phyloP scores from a whole-genome alignment of 805 yeast genomes.

The Brettanomyces bruxellensis region DNA sequence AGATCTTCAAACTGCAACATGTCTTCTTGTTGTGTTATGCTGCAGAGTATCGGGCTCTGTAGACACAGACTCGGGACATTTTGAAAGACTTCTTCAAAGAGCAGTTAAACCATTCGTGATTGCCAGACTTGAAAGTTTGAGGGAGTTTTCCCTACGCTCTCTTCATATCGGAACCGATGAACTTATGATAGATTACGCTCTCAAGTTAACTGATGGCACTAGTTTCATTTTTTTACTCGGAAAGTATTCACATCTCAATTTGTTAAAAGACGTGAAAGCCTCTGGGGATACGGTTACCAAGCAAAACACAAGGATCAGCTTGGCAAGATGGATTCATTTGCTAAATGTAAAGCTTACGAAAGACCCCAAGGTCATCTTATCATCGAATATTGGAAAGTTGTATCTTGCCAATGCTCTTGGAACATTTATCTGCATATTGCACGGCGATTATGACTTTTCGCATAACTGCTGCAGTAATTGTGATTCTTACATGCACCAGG shows the following conservation, averaged over 20 bases:
- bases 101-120: conserved; percentile 10
- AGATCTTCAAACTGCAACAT: neutral
- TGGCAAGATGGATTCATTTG: conserved; percentile 5
- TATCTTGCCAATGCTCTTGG: conserved; percentile 32
- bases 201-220: neutral
- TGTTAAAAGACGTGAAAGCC: neutral
- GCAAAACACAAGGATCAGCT: neutral
- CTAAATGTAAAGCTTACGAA: conserved; percentile 3
- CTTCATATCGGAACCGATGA: neutral
- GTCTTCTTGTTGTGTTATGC: too few relatives aligned
- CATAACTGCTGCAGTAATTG: conserved; percentile 30
- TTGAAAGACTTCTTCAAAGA: neutral
- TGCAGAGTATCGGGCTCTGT: too few relatives aligned
- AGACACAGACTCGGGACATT: neutral
- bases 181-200: neutral
- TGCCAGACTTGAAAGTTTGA: conserved; percentile 6
- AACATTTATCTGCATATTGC: conserved; percentile 32
- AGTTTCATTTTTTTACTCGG: neutral
- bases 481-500: conserved; percentile 12
- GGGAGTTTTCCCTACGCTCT: conserved; percentile 2
- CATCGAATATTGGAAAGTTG: conserved; percentile 12
- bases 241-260: neutral
- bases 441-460: conserved; percentile 26
- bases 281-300: neutral
- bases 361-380: neutral